Conservation (phyloP, 352 stramenopile genomes). For the Thraustochytrium sp. region DNA sequence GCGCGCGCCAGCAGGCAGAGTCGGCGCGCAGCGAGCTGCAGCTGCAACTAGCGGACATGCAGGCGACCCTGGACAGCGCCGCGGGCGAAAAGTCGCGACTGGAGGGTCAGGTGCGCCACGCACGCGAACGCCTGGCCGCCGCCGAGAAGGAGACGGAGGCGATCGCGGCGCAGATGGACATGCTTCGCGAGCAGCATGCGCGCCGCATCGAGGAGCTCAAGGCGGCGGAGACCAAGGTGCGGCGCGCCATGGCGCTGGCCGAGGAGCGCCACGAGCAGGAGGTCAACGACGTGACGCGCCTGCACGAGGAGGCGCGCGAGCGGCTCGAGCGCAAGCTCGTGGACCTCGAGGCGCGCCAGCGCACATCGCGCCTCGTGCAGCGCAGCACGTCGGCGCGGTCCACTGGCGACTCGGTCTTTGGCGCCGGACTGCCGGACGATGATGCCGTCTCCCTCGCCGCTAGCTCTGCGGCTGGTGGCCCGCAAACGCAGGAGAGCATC, state of each 20-base stretch:
- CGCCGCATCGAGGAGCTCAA: not conserved
- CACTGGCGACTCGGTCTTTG: not conserved
- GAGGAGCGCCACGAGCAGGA: slow-evolving; percentile 37
- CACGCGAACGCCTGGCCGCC: not conserved
- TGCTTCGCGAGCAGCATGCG: not conserved
- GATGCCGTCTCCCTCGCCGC: not conserved
- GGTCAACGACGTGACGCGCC: not conserved
- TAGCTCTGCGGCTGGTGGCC: not conserved
- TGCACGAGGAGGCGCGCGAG: slow-evolving; percentile 29
- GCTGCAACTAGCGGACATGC: not conserved
- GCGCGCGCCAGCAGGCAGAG: not conserved
- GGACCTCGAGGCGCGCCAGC: not conserved
- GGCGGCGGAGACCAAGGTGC: not conserved
- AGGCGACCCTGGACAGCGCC: not conserved
- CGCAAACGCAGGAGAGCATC: not conserved
- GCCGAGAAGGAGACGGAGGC: not conserved
- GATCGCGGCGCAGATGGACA: not conserved
- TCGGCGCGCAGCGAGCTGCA: not conserved
- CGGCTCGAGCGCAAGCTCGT: slow-evolving; percentile 24
- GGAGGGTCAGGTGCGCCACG: not conserved
- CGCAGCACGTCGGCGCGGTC: not conserved
- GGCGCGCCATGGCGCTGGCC: not conserved
- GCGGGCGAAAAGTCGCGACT: not conserved
- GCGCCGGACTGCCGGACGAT: not conserved
- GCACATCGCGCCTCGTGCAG: not conserved